Base-by-base conservation (phyloP, 176 grass and related monocot species). In the Paspalum vaginatum region DNA sequence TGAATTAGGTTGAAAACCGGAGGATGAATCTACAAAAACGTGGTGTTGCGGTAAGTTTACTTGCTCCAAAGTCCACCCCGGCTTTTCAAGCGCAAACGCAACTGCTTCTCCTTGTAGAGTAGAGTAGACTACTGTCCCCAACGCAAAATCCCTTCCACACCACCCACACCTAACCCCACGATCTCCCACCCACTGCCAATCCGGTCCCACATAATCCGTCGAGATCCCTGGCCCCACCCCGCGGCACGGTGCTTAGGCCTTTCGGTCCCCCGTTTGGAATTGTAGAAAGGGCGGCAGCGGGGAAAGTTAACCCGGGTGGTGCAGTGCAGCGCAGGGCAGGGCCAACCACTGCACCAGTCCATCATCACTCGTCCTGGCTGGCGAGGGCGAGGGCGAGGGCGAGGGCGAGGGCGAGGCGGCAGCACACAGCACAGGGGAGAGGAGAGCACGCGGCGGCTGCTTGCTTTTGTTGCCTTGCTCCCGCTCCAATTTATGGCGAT, bases 401-500 rank as follows among this genome's bases (percentile, higher is more conserved):
- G n/a, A n/a, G n/a, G n/a, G n/a, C n/a, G n/a, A n/a, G n/a, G n/a
- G n/a, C n/a, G n/a, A n/a, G n/a, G n/a, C n/a, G n/a, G n/a, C n/a
- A n/a, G n/a, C n/a, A n/a, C n/a, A n/a, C n/a, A n/a, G n/a, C n/a
- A n/a, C n/a, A 2, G 21, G n/a, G 48, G 9, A 39, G 21, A 39
- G n/a, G 40, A 1, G 22, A 37, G 21, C 2, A 8, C 32, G 71
- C 26, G 17, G 42, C 41, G 66, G 68, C 85, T 87, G 61, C 48
- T 83, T 64, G 72, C 79, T 65, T 73, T 78, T 59, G 86, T 79
- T 88, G 81, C 67, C 61, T 79, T 88, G 82, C 82, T 80, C 84
- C 75, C 53, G 83, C 87, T 64, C 42, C 88, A 32, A 91, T 89
- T 92, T 85, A 89, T 89, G 88, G 85, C 77, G 75, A 72, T 89